Evolutionary conservation across 2,329 filamentous ascomycete species (phyloP).

Genomic region (Lasiodiplodia sp.): DNA sequence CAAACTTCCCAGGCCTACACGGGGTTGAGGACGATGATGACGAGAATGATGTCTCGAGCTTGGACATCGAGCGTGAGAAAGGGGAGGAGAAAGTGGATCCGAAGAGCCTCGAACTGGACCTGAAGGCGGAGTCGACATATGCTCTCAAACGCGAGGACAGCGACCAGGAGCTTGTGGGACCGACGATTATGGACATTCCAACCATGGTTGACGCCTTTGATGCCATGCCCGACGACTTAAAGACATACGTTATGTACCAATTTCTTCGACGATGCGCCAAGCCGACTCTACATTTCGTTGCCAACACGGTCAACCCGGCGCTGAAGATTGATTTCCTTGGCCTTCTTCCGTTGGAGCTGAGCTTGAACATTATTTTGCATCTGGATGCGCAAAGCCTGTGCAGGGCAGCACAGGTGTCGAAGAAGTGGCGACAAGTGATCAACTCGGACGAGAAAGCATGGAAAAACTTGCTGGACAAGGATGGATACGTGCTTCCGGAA

Average conservation of each 20-base stretch:
- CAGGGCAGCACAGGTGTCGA: constrained; percentile 90
- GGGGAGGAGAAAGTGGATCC: constrained; percentile 1
- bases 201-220: constrained; percentile 90
- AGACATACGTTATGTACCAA: constrained; percentile 97
- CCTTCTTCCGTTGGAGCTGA: constrained; percentile 83
- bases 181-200: constrained; percentile 76
- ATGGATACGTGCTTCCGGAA: constrained; percentile 79
- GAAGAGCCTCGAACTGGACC: constrained; percentile 1
- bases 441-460: constrained; percentile 95
- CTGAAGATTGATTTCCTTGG: constrained; percentile 92
- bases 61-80: constrained; percentile 39
- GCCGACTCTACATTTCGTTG: constrained; percentile 86
- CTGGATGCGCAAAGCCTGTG: constrained; percentile 87
- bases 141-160: constrained; percentile 11
- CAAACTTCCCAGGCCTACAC: constrained; percentile 39
- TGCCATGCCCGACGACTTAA: constrained; percentile 87
- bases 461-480: constrained; percentile 88
- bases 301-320: constrained; percentile 89
- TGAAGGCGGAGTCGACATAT: not conserved
- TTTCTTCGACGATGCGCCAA: constrained; percentile 87
- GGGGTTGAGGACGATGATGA: constrained; percentile 40
- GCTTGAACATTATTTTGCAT: constrained; percentile 85
- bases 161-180: constrained; percentile 46
- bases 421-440: constrained; percentile 88
- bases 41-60: constrained; percentile 46